A percentile compares a stretch with the other conserved stretches of the same genome.
Evolutionary conservation across 352 stramenopile genomes (phyloP).

Genomic region (Phytopythium aichiense): DNA sequence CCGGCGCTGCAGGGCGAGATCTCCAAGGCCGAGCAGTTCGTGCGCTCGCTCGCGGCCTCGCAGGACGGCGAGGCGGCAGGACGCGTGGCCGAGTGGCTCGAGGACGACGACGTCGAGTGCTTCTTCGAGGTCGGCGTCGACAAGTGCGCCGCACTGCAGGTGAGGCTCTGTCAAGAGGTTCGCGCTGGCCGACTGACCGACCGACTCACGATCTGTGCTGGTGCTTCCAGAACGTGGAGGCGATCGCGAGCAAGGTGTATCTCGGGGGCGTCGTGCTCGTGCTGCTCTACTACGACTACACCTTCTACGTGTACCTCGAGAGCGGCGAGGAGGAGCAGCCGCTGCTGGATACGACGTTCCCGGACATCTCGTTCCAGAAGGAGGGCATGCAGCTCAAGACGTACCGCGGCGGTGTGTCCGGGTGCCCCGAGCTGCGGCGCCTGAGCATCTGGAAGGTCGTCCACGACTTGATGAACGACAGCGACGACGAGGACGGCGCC

Average conservation of each 20-base stretch:
- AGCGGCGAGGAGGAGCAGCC: conserved; percentile 88
- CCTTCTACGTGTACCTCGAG: conserved; percentile 90
- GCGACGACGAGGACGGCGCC: conserved; percentile 31
- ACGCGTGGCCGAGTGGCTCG: conserved; percentile 81
- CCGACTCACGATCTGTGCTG: not conserved
- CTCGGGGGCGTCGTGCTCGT: conserved; percentile 89
- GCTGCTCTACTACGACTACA: conserved; percentile 90
- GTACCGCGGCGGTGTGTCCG: conserved; percentile 64
- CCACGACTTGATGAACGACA: conserved; percentile 52
- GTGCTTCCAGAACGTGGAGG: conserved; percentile 75
- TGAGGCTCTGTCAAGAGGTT: conserved; percentile 7
- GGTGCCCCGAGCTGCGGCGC: conserved; percentile 61
- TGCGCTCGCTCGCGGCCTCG: conserved; percentile 51
- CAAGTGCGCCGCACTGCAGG: conserved; percentile 60
- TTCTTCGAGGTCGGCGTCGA: conserved; percentile 92
- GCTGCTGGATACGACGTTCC: conserved; percentile 92
- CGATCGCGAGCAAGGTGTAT: conserved; percentile 94
- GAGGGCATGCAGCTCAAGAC: conserved; percentile 82
- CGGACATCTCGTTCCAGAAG: conserved; percentile 89
- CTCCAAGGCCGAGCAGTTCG: conserved; percentile 75
- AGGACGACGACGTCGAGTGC: conserved; percentile 84
- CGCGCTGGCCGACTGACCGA: not conserved
- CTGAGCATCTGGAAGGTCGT: conserved; percentile 82
- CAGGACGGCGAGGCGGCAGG: conserved; percentile 42
- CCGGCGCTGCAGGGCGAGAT: conserved; percentile 88